phyloP scores from a whole-genome alignment of 306 rosid genomes.

The Inga laurina region DNA sequence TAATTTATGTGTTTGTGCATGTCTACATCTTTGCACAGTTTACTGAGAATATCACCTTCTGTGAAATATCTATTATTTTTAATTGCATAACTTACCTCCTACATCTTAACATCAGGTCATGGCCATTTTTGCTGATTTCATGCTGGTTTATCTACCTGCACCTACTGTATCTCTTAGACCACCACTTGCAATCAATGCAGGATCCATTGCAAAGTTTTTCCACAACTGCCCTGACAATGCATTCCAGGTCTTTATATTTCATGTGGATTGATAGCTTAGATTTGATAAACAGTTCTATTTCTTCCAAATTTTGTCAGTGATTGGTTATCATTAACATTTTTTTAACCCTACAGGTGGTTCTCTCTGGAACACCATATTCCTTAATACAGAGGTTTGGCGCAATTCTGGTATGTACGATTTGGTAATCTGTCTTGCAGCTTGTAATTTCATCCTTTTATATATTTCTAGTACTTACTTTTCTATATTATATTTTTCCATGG shows the following conservation, averaged over 20 bases:
- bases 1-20: not conserved
- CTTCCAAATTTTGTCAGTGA: not conserved
- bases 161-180: slow-evolving; percentile 84
- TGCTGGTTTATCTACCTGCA: slow-evolving; percentile 91
- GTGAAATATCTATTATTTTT: slow-evolving; percentile 5
- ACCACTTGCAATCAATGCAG: slow-evolving; percentile 69
- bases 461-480: slow-evolving; percentile 25
- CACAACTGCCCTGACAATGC: slow-evolving; percentile 96
- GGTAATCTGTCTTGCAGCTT: not conserved
- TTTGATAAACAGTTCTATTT: slow-evolving; percentile 4
- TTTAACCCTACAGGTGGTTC: slow-evolving; percentile 46
- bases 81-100: slow-evolving; percentile 6
- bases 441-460: not conserved
- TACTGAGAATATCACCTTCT: slow-evolving; percentile 7
- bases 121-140: slow-evolving; percentile 97
- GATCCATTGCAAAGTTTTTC: slow-evolving; percentile 79
- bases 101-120: slow-evolving; percentile 55
- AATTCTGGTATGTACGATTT: slow-evolving; percentile 56
- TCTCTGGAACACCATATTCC: slow-evolving; percentile 57
- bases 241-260: slow-evolving; percentile 64
- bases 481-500: slow-evolving; percentile 33
- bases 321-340: slow-evolving; percentile 19
- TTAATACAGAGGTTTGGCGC: slow-evolving; percentile 60
- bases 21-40: slow-evolving; percentile 8
- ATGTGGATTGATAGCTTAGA: slow-evolving; percentile 4